A percentile compares a stretch with the other conserved stretches of the same genome.
These are phyloP conservation scores for Prunus armeniaca DNA, from an alignment of 306 rosid species.

Conservation along the genomic window DNA sequence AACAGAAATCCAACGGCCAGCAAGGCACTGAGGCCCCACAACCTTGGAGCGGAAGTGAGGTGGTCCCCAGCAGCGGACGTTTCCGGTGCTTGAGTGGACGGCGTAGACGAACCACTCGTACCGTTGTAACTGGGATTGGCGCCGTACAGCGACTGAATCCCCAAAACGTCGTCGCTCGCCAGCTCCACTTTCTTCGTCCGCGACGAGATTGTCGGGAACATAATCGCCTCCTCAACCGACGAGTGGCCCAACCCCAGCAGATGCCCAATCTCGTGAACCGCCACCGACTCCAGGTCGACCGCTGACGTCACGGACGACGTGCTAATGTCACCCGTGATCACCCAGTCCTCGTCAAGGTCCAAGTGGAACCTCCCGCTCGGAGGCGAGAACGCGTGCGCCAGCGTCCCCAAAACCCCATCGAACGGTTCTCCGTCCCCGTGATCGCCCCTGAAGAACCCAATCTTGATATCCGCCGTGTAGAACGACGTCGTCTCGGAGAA, in stretches of 20 bases:
- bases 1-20: constrained; percentile 30
- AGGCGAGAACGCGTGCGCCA: constrained; percentile 89
- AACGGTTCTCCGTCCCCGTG: constrained; percentile 94
- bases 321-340: constrained; percentile 53
- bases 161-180: constrained; percentile 51
- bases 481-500: constrained; percentile 41
- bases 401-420: constrained; percentile 72
- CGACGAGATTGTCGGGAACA: constrained; percentile 75
- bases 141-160: constrained; percentile 71
- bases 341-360: constrained; percentile 72
- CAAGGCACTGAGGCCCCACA: constrained; percentile 13
- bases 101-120: constrained; percentile 19
- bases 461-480: constrained; percentile 38
- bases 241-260: constrained; percentile 80
- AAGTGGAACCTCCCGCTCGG: constrained; percentile 72
- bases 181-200: constrained; percentile 62
- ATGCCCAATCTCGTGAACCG: constrained; percentile 93
- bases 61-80: constrained; percentile 35
- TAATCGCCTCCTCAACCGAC: constrained; percentile 66
- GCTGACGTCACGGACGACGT: constrained; percentile 40
- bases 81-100: constrained; percentile 36
- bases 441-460: constrained; percentile 65
- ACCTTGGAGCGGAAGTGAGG: neutral
- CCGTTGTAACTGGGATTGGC: constrained; percentile 48
- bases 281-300: constrained; percentile 77